Conservation (phyloP, 139 green algal genomes). For the Deuterostichococcus epilithicus region DNA sequence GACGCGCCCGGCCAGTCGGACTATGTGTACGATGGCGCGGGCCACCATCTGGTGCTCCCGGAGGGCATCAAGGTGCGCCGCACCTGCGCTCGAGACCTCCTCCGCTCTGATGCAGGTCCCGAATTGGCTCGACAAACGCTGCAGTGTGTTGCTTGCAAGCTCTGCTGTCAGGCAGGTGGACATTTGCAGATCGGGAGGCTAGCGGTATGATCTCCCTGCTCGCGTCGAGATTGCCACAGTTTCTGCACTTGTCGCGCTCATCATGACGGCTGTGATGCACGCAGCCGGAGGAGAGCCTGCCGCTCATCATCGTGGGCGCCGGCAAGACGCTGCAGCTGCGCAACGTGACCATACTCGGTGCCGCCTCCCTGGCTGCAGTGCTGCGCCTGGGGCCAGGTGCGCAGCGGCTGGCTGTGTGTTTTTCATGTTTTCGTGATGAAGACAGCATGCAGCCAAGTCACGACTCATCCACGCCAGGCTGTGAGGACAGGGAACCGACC, state of each 20-base stretch:
- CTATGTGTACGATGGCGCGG: conserved; percentile 73
- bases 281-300: conserved; percentile 53
- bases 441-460: no score
- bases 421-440: no score
- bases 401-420: conserved; percentile 12
- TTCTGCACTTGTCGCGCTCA: no score
- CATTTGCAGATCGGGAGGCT: no score
- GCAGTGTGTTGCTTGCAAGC: no score
- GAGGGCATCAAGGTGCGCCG: conserved; percentile 19
- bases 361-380: conserved; percentile 52
- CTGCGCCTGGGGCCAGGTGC: conserved; percentile 65
- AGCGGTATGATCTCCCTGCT: no score
- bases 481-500: no score
- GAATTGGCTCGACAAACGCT: no score
- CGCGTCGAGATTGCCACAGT: no score
- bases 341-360: conserved; percentile 77
- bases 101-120: neutral
- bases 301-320: conserved; percentile 80
- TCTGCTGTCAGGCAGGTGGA: no score
- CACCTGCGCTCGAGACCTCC: neutral
- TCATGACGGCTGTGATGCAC: no score
- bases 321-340: conserved; percentile 66
- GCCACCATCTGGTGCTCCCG: conserved; percentile 54
- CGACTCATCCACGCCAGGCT: no score
- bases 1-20: conserved; percentile 49